Base-by-base conservation (phyloP, 495 filamentous ascomycete species). In the Lophium mytilinum region DNA sequence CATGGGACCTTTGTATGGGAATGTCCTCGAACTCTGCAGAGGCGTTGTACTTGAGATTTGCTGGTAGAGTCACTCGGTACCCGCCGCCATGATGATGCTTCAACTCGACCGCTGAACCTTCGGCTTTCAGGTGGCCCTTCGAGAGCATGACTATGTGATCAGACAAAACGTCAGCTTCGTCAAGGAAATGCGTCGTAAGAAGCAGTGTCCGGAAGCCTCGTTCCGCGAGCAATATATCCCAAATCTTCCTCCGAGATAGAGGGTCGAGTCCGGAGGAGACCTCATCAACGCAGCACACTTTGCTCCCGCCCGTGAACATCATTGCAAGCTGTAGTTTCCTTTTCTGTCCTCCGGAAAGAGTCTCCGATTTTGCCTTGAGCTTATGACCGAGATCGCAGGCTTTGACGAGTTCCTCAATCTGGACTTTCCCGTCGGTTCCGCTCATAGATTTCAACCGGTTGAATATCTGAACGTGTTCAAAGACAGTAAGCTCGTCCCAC, bases 251-350 rank as follows among this genome's bases (percentile, higher is more conserved):
- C 18, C 90, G 75, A 39, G 83, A 86, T 8, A 95, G 76, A 0
- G 90, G 89, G 64, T 95, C 90, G 11, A 95, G 74, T 7, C 90
- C 90, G 51, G 83, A 86, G 14, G 84, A 89, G 4, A 92, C 89
- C 65, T 95, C 90, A 65, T 95, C 90, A 4, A 96, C 85, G 67
- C 88, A 90, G 69, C 90, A 96, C 8, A 96, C 82, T 12, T 78
- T 80, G 59, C 84, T 88, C n/a, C 89, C 90, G 45, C 90, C 90
- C 17, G 88, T 91, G 55, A 96, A 84, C 88, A 93, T 94, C 81
- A 93, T 90, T 10, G 87, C 87, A 8, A 96, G 78, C 67, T 96
- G 90, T 12, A 93, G 73, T 69, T 95, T 95, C 30, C 90, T 76
- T 69, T 93, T 95, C 70, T 96, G 90, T 1, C 90, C 90, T 9